A percentile compares a stretch with the other conserved stretches of the same genome.
phyloP scores from a whole-genome alignment of 805 yeast genomes.

The Metschnikowia amazonensis region DNA sequence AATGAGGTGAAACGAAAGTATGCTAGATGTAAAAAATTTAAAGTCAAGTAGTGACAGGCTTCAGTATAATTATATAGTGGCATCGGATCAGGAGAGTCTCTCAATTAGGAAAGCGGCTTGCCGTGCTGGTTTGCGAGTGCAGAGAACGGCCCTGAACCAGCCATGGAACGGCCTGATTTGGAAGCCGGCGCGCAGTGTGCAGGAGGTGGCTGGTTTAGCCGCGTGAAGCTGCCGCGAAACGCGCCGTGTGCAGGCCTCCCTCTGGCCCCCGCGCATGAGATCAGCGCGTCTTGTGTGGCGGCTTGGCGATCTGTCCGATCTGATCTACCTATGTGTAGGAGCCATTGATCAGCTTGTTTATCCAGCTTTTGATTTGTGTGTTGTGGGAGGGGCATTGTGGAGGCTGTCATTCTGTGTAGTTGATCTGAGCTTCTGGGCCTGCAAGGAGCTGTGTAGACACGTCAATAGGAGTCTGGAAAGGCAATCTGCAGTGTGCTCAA shows the following conservation, averaged over 20 bases:
- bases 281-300: neutral
- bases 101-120: conserved; percentile 5
- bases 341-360: too few species aligned
- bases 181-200: neutral
- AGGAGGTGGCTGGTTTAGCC: conserved; percentile 4
- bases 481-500: too few species aligned
- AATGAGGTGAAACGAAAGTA: too few species aligned
- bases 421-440: too few species aligned
- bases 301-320: neutral
- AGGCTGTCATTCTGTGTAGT: too few species aligned
- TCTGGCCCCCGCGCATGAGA: neutral
- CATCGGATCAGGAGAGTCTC: conserved; percentile 7
- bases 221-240: conserved; percentile 1
- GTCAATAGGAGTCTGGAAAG: too few species aligned
- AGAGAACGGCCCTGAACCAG: conserved; percentile 7
- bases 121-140: conserved; percentile 7
- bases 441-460: too few species aligned
- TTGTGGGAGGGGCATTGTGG: too few species aligned
- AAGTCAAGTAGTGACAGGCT: too few species aligned
- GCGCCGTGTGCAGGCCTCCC: neutral
- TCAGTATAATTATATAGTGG: neutral
- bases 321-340: neutral
- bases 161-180: conserved; percentile 6
- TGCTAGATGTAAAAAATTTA: neutral
- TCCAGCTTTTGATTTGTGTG: too few species aligned